phyloP scores from a whole-genome alignment of 495 filamentous ascomycete species.

The Xylaria grammica region DNA sequence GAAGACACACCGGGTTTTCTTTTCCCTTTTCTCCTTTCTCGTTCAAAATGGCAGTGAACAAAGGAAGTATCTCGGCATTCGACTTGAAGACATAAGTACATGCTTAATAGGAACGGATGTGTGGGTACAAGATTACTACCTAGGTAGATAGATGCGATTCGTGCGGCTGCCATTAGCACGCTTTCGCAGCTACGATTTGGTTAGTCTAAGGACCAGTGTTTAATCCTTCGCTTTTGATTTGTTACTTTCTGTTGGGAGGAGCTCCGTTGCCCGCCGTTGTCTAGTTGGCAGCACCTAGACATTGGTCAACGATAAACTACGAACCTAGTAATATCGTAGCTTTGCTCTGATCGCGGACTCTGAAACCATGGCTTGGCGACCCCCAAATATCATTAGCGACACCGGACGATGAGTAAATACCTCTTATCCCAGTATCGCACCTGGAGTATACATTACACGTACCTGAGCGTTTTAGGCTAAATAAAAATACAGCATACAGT shows the following conservation, averaged over 20 bases:
- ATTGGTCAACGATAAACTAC: too few species aligned
- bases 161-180: neutral
- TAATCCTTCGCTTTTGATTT: neutral
- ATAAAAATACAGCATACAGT: neutral
- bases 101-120: neutral
- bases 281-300: too few species aligned
- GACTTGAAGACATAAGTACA: neutral
- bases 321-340: too few species aligned
- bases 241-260: neutral
- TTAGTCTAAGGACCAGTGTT: neutral
- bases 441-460: neutral
- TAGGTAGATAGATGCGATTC: neutral
- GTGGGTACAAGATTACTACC: constrained; percentile 5
- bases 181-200: neutral
- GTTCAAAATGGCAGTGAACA: too few species aligned
- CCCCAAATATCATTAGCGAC: constrained; percentile 9
- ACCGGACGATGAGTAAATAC: constrained; percentile 5
- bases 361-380: constrained; percentile 8
- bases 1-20: neutral
- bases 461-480: constrained; percentile 7
- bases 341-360: neutral
- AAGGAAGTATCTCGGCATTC: constrained; percentile 18
- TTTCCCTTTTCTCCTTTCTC: constrained; percentile 23
- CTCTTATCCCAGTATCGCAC: neutral
- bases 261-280: too few species aligned